A percentile compares a stretch with the other conserved stretches of the same genome.
phyloP scores from a whole-genome alignment of 805 yeast species.

The Kluyveromyces starmeri region DNA sequence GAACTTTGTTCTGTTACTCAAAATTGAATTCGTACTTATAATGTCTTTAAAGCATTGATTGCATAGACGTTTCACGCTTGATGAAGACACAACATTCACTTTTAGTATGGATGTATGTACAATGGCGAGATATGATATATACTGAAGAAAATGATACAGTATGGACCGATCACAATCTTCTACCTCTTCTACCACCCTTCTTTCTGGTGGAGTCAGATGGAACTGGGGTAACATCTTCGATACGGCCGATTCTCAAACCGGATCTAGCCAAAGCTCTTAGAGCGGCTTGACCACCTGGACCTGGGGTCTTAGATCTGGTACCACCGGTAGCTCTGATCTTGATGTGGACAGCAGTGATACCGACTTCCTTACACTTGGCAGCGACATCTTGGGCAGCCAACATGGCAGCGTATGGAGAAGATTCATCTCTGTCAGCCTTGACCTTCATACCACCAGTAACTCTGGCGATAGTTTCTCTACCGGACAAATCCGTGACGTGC shows the following conservation, averaged over 20 bases:
- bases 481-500: constrained; percentile 98
- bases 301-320: constrained; percentile 99
- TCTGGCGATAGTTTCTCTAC: constrained; percentile 99
- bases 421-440: constrained; percentile 99
- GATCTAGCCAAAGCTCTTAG: constrained; percentile 99
- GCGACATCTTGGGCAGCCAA: constrained; percentile 99
- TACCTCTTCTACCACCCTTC: constrained; percentile 99
- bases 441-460: constrained; percentile 99
- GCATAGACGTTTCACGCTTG: too few species aligned
- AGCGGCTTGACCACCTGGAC: constrained; percentile 99
- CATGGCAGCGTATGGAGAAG: constrained; percentile 99
- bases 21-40: too few species aligned
- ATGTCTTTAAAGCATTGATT: too few species aligned
- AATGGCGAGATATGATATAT: too few species aligned
- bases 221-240: constrained; percentile 99
- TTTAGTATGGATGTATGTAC: too few species aligned
- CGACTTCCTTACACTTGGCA: constrained; percentile 97
- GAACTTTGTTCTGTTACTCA: too few species aligned
- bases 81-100: constrained; percentile 5
- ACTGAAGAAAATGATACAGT: constrained; percentile 5
- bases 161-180: constrained; percentile 81
- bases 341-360: constrained; percentile 98
- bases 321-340: constrained; percentile 99
- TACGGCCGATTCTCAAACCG: constrained; percentile 99
- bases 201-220: constrained; percentile 99